Conservation (phyloP, 108 stramenopile species). For the Fistulifera pelliculosa region DNA sequence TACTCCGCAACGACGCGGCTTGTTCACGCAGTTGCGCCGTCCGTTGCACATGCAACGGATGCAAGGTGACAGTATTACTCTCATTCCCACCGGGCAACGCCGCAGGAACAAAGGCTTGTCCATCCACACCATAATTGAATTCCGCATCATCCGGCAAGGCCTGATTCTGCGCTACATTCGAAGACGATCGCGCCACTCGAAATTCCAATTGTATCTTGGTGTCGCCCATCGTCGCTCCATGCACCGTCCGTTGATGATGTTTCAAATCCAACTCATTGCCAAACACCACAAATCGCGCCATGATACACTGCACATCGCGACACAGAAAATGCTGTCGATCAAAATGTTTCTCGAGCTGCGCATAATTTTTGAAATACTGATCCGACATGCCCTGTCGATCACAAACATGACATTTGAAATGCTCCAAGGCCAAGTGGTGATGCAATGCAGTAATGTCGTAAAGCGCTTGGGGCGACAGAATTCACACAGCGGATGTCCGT, state of each 20-base stretch:
- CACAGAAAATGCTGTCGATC: conserved; percentile 79
- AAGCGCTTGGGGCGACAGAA: conserved; percentile 74
- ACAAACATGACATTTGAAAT: conserved; percentile 87
- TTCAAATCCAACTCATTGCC: conserved; percentile 77
- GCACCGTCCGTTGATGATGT: conserved; percentile 56
- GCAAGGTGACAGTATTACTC: conserved; percentile 18
- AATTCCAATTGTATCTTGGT: conserved; percentile 81
- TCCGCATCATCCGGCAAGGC: conserved; percentile 37
- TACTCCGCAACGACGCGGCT: conserved; percentile 43
- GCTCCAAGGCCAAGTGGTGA: conserved; percentile 79
- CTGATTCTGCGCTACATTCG: conserved; percentile 20
- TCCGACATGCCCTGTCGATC: conserved; percentile 59
- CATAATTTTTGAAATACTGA: conserved; percentile 83
- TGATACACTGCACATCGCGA: conserved; percentile 60
- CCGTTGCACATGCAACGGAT: conserved; percentile 66
- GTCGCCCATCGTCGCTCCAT: conserved; percentile 29
- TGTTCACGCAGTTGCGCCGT: conserved; percentile 68
- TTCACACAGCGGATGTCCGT: conserved; percentile 80
- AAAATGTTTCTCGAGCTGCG: conserved; percentile 63
- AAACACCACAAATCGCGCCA: conserved; percentile 79
- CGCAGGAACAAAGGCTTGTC: conserved; percentile 82
- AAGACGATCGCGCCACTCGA: conserved; percentile 40
- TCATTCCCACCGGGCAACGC: conserved; percentile 29
- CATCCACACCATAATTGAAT: conserved; percentile 69
- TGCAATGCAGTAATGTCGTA: conserved; percentile 74